phyloP scores from a whole-genome alignment of 1,284 basidiomycete genomes.

The Heliocybe sulcata region DNA sequence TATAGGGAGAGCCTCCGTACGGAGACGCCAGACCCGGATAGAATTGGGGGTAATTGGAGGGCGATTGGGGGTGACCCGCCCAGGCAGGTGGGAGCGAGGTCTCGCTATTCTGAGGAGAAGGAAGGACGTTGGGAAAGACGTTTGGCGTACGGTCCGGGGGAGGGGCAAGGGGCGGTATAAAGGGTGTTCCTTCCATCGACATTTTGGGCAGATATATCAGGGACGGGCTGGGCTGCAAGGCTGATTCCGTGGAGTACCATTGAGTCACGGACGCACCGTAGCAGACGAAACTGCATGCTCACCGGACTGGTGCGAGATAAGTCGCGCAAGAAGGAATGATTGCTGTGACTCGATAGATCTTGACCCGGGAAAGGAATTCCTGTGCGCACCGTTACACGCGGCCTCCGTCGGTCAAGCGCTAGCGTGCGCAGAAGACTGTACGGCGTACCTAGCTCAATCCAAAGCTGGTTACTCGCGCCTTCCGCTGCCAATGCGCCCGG shows the following conservation, averaged over 20 bases:
- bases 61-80: background rate
- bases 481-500: background rate
- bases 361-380: background rate
- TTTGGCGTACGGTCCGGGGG: background rate
- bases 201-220: background rate
- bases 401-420: background rate
- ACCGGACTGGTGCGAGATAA: background rate
- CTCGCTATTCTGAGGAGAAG: background rate
- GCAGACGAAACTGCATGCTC: background rate
- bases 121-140: background rate
- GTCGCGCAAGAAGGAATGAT: background rate
- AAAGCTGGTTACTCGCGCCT: background rate
- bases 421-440: background rate
- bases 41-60: background rate
- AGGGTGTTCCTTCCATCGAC: background rate
- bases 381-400: background rate
- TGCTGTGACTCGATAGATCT: background rate
- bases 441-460: no score
- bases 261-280: background rate
- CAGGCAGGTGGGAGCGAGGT: background rate
- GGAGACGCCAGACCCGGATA: background rate
- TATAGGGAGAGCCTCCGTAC: background rate
- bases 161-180: conserved; percentile 1
- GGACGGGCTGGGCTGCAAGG: background rate
- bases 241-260: background rate